These are phyloP conservation scores for Phytophthora sansomeana DNA, from an alignment of 352 stramenopile genomes.

Conservation along the genomic window DNA sequence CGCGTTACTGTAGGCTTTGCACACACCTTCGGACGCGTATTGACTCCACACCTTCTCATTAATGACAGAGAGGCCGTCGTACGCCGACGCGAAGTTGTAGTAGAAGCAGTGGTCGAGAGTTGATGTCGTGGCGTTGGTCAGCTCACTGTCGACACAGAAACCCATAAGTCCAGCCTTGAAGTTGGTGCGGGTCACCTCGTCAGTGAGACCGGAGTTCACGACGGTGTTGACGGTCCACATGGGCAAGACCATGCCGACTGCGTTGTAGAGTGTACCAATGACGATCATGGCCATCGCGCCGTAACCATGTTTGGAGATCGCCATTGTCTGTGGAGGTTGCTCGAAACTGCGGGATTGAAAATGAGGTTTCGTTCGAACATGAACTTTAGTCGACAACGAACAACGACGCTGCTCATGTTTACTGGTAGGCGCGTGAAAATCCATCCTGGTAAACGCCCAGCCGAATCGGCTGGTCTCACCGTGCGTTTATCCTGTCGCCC, in stretches of 20 bases:
- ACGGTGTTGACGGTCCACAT: slow-evolving; percentile 25
- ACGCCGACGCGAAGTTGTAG: slow-evolving; percentile 55
- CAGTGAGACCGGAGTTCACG: slow-evolving; percentile 24
- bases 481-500: background rate
- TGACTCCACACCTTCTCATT: slow-evolving; percentile 45
- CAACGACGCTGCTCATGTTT: slow-evolving; percentile 9
- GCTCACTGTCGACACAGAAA: slow-evolving; percentile 58
- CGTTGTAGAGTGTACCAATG: slow-evolving; percentile 27
- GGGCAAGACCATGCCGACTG: slow-evolving; percentile 19
- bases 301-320: slow-evolving; percentile 24
- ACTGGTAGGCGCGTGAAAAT: slow-evolving; percentile 18
- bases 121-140: slow-evolving; percentile 50
- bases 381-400: too few relatives aligned
- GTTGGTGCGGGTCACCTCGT: slow-evolving; percentile 23
- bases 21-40: slow-evolving; percentile 57
- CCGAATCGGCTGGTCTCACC: background rate
- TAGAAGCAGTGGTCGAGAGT: too few relatives aligned
- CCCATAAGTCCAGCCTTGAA: slow-evolving; percentile 31
- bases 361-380: too few relatives aligned
- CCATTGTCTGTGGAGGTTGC: too few relatives aligned
- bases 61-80: slow-evolving; percentile 45
- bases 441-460: background rate
- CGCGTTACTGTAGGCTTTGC: slow-evolving; percentile 52
- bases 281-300: slow-evolving; percentile 26
- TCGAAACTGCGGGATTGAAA: too few relatives aligned